Base-by-base conservation (phyloP, 1,139 yeast genomes). In the Candida tetrigidarum region DNA sequence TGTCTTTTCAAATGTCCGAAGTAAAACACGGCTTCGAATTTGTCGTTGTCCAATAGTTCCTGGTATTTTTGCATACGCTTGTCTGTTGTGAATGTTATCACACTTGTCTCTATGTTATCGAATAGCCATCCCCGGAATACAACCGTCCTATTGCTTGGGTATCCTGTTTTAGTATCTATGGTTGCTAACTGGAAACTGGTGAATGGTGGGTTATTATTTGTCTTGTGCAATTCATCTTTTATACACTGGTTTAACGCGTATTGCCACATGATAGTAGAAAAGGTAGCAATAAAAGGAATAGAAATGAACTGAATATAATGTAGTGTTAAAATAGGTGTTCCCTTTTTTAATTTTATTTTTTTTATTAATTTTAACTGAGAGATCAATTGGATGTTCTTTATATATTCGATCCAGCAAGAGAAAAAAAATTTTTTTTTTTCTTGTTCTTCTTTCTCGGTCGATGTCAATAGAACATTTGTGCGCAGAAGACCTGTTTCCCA, bases 1-100 rank as follows among this genome's bases (percentile, higher is more conserved):
- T 88, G 96, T 58, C 79, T 84, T 58, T 77, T 77, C 23, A 78
- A 63, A 29, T 69, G 70, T 12, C 74, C 77, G 57, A 87, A 85
- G 69, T 86, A 86, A 59, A 86, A 87, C 46, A 89, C 87, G 2
- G 91, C 88, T 66, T 88, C 96, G 59, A 81, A 84, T 45, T 72
- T 67, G 51, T 83, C 81, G 55, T 79, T 78, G 20, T 58, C 52
- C 12, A 60, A 50, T 44, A 84, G 65, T 57, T 86, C 88, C 19
- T 67, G 63, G 55, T 77, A 76, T 62, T 89, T 89, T 42, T 67
- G 67, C 75, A 86, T 81, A 59, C 96, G 69, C 54, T 75, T 72
- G 64, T 89, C 96, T 1, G 96, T 84, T 37, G 86, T 80, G 57
- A 86, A 82, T 3, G 89, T 75, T 45, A 88, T 60, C 8, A 86